Base-by-base conservation (phyloP, 139 green algal species). In the Zygnema cylindricum region DNA sequence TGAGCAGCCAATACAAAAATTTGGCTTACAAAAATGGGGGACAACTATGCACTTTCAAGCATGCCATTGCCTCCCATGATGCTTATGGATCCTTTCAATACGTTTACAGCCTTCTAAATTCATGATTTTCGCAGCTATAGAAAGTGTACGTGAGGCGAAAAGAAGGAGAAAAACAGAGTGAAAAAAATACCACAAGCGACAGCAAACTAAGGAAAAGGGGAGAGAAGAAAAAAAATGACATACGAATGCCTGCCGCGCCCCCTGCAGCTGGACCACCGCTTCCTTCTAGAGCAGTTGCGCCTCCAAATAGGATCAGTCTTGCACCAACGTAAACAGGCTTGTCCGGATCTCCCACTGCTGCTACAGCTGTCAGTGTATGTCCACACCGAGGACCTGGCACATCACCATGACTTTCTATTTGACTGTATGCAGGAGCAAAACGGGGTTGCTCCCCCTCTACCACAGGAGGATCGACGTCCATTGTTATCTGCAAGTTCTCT, bases 291-390 rank as follows among this genome's bases (percentile, higher is more conserved):
- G 86, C 86, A 22, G 86, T 91, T 2, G 86, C 86, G 30, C 86
- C 86, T 7, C 86, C 86, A 69, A 91, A 91, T 30, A 91, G 86
- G 7, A 91, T 91, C 39, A 91, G 32, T 43, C 86, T 75, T 0
- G 82, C 39, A 2, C 86, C 86, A 25, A 91, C 82, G 38, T 86
- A 91, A 49, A 38, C 57, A 1, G 79, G 3, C 33, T 30, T 84
- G 1, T 63, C 86, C 1, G 86, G 86, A 57, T 91, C 86, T 25
- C 86, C 86, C 0, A 89, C 79, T 30, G 86, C 81, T 35, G 82
- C 82, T 1, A 91, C 63, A 7, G 86, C 40, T 69, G 86, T 91
- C 43, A 91, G 42, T 36, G 86, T 91, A 39, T 91, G 86, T 30
- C 86, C 86, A 33, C 86, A 91, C 33, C 86, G 85, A 23, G 82